Base-by-base conservation (phyloP, 2,329 filamentous ascomycete species). In the Sclerotiophoma versabilis region DNA sequence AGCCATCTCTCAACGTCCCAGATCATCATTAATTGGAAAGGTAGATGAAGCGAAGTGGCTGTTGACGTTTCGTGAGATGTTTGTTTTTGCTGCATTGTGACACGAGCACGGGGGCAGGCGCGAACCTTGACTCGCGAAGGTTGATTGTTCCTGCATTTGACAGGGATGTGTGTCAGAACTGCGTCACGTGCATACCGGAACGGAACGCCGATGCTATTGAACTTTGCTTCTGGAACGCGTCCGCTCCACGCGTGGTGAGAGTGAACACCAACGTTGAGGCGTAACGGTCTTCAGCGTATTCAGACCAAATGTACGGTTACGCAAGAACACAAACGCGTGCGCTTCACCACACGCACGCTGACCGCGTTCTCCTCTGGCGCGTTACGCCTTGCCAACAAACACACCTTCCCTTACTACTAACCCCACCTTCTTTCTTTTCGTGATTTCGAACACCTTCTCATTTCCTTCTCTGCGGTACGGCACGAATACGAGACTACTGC, bases 121-220 rank as follows among this genome's bases (percentile, higher is more conserved):
- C 45, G 45, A 39, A 17, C 27, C 17, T 43, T 54, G 51, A 54
- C 45, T 49, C 45, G 51, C 5, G 11, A 29, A 34, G 15, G 29
- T 12, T 37, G 39, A 29, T 26, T 34, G 51, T 54, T 54, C 51
- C 51, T 54, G 46, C 51, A 49, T 54, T 12, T 26, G 39, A 32
- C 51, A 54, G 45, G 51, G 51, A 42, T 49, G 6, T 15, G 39
- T 25, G 17, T 12, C 17, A 9, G 14, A 5, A 19, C 8, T 15
- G 12, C 12, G 15, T 41, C 45, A 48, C 39, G 34, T 49, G 33
- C 17, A 8, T 9, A 12, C 19, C 23, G 38, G n/a, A n/a, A n/a
- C n/a, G n/a, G n/a, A n/a, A n/a, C 22, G 14, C 17, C 14, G 22
- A 36, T 4, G 3, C 39, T 3, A 11, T 47, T 12, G 19, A 47